Conservation (phyloP, 2,329 filamentous ascomycete species). For the Aspergillus latus region DNA sequence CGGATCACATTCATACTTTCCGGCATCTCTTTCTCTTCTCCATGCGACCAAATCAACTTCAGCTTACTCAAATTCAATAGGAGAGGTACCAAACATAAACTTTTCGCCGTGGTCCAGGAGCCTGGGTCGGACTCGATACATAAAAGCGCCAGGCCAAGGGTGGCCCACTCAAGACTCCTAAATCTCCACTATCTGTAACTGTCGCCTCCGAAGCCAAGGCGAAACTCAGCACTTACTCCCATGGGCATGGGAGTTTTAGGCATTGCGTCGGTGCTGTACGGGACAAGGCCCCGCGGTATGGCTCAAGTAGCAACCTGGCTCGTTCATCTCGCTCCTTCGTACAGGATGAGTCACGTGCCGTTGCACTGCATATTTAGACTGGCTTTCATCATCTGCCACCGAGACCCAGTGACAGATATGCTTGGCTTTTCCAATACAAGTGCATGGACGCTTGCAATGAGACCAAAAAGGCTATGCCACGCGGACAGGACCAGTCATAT, state of each 20-base stretch:
- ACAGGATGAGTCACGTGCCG: neutral
- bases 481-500: neutral
- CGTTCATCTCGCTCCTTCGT: no score
- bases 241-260: neutral
- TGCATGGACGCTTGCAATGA: neutral
- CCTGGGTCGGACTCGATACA: constrained; percentile 1
- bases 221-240: neutral
- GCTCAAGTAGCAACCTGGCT: no score
- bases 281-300: no score
- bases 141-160: neutral
- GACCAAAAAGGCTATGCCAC: neutral
- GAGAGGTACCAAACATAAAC: neutral
- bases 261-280: neutral
- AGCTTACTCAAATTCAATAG: neutral
- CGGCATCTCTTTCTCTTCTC: neutral
- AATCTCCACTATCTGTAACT: no score
- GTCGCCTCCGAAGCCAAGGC: no score
- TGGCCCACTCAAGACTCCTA: neutral
- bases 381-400: neutral
- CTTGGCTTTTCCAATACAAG: neutral
- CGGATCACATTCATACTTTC: neutral
- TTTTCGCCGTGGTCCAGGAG: neutral
- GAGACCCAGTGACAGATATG: neutral
- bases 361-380: neutral
- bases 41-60: constrained; percentile 6